Evolutionary conservation across 2,329 filamentous ascomycete genomes (phyloP).

Genomic region (Apiospora kogelbergensis): DNA sequence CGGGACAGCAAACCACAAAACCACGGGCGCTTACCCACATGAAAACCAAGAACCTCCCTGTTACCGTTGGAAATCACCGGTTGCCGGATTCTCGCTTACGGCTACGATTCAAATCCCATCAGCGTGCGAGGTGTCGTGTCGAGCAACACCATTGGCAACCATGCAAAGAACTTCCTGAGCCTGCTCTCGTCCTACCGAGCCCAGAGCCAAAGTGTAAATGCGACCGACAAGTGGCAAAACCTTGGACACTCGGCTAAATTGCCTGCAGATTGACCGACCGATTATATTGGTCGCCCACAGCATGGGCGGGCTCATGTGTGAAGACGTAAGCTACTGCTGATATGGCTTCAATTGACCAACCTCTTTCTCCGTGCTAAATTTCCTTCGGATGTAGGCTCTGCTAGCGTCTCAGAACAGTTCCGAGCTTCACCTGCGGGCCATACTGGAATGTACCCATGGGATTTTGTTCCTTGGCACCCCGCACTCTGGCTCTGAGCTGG

Average conservation of each 20-base stretch:
- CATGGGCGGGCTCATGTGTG: slow-evolving; percentile 36
- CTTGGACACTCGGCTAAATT: background rate
- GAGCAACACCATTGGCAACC: background rate
- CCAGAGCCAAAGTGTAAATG: background rate
- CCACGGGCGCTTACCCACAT: too few relatives aligned
- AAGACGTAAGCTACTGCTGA: background rate
- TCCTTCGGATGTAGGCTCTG: background rate
- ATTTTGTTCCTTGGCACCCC: background rate
- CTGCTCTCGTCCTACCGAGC: slow-evolving; percentile 20
- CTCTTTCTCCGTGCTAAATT: background rate
- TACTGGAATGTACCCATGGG: background rate
- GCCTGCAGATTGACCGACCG: slow-evolving; percentile 13
- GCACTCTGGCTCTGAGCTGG: background rate
- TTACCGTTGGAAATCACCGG: slow-evolving; percentile 25
- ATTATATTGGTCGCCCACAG: slow-evolving; percentile 37
- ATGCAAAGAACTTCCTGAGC: background rate
- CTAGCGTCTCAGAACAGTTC: background rate
- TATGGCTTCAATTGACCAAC: background rate
- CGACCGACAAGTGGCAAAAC: background rate
- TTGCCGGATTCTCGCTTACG: background rate
- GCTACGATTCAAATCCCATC: background rate
- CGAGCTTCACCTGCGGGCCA: background rate
- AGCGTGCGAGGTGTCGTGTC: background rate
- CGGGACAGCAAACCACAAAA: too few relatives aligned
- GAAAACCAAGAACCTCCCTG: too few relatives aligned